Base-by-base conservation (phyloP, 2,329 filamentous ascomycete genomes). In the Chrysosporium keratinophilum region DNA sequence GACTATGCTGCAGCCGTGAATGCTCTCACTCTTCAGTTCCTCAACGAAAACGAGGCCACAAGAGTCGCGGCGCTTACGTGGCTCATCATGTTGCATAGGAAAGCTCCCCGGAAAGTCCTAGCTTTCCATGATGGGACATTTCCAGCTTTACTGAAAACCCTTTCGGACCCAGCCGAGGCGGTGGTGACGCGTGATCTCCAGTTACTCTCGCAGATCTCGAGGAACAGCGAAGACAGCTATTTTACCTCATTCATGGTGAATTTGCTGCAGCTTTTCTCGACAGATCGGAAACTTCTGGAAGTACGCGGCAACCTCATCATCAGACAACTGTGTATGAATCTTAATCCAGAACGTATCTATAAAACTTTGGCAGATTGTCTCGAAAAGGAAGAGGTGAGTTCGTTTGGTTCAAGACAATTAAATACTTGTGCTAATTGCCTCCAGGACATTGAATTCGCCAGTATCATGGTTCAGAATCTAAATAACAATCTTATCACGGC, bases 401-500 rank as follows among this genome's bases (percentile, higher is more conserved):
- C 48, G 12, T 15, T 46, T 34, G 20, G 10, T 14, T 43, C 11
- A 39, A 23, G 20, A 5, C 19, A n/a, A 35, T 23, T 23, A 2
- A 10, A 41, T 33, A 11, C 42, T 37, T 12, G 34, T 34, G 19
- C 50, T 50, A 34, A 54, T 11, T 1, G 2, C 42, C 12, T 35
- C 34, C 33, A 78, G 71, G 93, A 98, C 66, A 82, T 98, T 41
- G 94, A 98, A 67, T 98, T 98, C 70, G 91, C 93, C 14, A 96
- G 91, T 66, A 97, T 98, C 63, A 98, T 98, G 93, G 89, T 98
- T 31, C 93, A 98, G 68, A 97, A 97, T 64, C 77, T 98, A 50
- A 98, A 98, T 73, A 98, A 98, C 69, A 98, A 98, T 63, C 82
- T 98, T 52, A 96, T 98, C 60, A 98, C 94, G 1, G 93, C 94